Conservation (phyloP, 2,329 filamentous ascomycete genomes). For the Teratosphaeria nubilosa region DNA sequence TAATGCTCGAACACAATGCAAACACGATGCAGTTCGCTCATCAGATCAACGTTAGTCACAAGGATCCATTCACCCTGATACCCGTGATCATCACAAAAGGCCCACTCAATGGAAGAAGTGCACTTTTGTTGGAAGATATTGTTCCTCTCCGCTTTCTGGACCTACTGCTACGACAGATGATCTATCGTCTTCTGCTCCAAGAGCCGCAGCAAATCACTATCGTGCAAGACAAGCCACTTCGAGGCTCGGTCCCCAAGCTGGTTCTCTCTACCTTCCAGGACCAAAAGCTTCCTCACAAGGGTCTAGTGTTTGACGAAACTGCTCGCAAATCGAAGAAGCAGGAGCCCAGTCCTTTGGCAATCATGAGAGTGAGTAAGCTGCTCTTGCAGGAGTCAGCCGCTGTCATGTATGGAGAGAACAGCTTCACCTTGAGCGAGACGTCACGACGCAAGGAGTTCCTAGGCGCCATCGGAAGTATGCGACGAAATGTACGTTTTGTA, state of each 20-base stretch:
- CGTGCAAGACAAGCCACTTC: not conserved
- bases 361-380: constrained; percentile 1
- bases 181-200: constrained; percentile 8
- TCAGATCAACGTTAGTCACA: not conserved
- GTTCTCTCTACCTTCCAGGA: not conserved
- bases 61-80: not conserved
- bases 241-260: not conserved
- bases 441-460: constrained; percentile 1
- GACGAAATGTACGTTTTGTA: not conserved
- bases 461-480: not conserved
- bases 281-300: not conserved
- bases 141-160: constrained; percentile 6
- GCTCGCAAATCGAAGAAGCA: not conserved
- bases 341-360: not conserved
- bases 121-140: not conserved
- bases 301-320: not conserved
- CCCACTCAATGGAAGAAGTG: not conserved
- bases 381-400: constrained; percentile 1
- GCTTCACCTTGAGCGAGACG: not conserved
- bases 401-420: constrained; percentile 4
- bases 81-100: not conserved
- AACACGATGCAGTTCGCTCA: not conserved
- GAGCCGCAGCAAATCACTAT: not conserved
- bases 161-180: constrained; percentile 5
- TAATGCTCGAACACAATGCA: not conserved